Evolutionary conservation across 495 filamentous ascomycete genomes (phyloP).

Genomic region (Aspergillus avenaceus): DNA sequence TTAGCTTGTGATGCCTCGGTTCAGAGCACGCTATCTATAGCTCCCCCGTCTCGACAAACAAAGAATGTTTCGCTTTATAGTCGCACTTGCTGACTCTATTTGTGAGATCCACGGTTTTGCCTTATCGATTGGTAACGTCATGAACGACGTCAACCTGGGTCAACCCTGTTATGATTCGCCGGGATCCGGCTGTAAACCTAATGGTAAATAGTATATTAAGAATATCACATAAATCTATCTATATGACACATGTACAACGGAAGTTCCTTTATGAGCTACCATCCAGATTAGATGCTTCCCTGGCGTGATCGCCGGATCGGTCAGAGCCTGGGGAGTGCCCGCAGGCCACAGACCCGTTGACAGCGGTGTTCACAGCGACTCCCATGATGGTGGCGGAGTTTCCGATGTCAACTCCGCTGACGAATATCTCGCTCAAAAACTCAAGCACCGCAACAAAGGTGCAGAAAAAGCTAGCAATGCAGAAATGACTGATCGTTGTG

Average conservation of each 20-base stretch:
- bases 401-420: constrained; percentile 74
- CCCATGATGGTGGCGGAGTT: constrained; percentile 1
- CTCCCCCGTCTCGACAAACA: no score
- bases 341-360: constrained; percentile 1
- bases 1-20: constrained; percentile 18
- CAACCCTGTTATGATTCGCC: neutral
- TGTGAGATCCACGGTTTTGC: no score
- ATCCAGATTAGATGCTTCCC: neutral
- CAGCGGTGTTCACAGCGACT: constrained; percentile 1
- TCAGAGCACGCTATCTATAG: neutral
- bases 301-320: neutral
- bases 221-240: constrained; percentile 5
- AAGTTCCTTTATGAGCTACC: neutral
- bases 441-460: constrained; percentile 90
- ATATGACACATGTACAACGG: constrained; percentile 14
- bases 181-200: neutral
- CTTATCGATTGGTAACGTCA: no score
- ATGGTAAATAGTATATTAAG: constrained; percentile 4
- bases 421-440: constrained; percentile 77
- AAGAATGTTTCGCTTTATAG: no score
- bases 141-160: neutral
- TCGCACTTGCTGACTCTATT: no score
- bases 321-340: neutral
- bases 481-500: constrained; percentile 90
- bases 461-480: constrained; percentile 82